Base-by-base conservation (phyloP, 495 filamentous ascomycete genomes). In the Thermothielavioides terrestris region DNA sequence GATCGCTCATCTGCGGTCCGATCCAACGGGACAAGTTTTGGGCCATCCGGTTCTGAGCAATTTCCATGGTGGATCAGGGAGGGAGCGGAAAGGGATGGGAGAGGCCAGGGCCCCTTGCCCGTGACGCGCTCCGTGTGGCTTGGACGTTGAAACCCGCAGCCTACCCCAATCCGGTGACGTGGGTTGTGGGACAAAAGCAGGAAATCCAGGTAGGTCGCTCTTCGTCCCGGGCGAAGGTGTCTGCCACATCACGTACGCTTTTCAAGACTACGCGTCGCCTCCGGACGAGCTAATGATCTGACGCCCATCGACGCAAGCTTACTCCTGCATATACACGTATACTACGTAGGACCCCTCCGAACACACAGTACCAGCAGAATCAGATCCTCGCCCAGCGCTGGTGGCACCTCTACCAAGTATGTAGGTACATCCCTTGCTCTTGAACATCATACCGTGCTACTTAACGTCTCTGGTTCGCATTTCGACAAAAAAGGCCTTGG, bases 401-500 rank as follows among this genome's bases (percentile, higher is more conserved):
- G n/a, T n/a, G n/a, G n/a, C n/a, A n/a, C n/a, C n/a, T n/a, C n/a
- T n/a, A n/a, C n/a, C n/a, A n/a, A n/a, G n/a, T n/a, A n/a, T n/a
- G n/a, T n/a, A n/a, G n/a, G n/a, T n/a, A n/a, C n/a, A 37, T 35
- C 3, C 32, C 14, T 15, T 35, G 3, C 3, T 15, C 32, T 21
- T 9, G 8, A 37, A 3, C 8, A 4, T 37, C 17, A 18, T 18
- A 12, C 4, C 7, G 20, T n/a, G 4, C 20, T 37, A 4, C 14
- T 3, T 4, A 14, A 1, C 21, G 25, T 30, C 23, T 43, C 14
- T 8, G 1, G 30, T 36, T 36, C 17, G 3, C 14, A 12, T 15
- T 15, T 23, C 14, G 44, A 37, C 52, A 59, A 26, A 49, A 52
- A 36, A 49, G 37, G 52, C 48, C 56, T 58, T 55, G 51, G 55